These are phyloP conservation scores for Boletus subluridellus DNA, from an alignment of 1,284 basidiomycete species.

Conservation along the genomic window DNA sequence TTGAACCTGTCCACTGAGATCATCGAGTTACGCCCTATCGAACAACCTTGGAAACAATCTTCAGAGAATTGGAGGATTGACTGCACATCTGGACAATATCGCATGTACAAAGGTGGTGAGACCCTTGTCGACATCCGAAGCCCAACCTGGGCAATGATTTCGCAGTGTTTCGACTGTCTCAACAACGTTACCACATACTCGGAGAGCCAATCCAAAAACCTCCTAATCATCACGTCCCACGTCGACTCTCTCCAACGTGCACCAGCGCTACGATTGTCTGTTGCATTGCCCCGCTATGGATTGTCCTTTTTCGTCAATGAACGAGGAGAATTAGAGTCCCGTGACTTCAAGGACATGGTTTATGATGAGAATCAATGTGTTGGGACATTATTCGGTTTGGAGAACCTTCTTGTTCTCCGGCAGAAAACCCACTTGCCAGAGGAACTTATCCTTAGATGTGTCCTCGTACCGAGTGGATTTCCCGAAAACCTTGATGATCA, in stretches of 20 bases:
- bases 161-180: not conserved
- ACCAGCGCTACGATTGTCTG: slow-evolving; percentile 20
- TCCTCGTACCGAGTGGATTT: slow-evolving; percentile 41
- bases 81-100: no score
- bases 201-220: no score
- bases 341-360: slow-evolving; percentile 14
- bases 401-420: slow-evolving; percentile 39
- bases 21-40: no score
- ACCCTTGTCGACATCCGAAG: slow-evolving; percentile 2
- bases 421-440: slow-evolving; percentile 6
- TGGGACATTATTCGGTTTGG: slow-evolving; percentile 27
- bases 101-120: no score
- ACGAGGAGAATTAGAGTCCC: slow-evolving; percentile 25
- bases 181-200: no score
- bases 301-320: slow-evolving; percentile 28
- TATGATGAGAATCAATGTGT: slow-evolving; percentile 19
- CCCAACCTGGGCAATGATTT: slow-evolving; percentile 5
- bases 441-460: slow-evolving; percentile 16
- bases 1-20: no score
- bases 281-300: slow-evolving; percentile 37
- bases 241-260: slow-evolving; percentile 3
- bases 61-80: no score
- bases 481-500: not conserved
- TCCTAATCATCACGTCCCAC: not conserved
- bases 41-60: no score